Base-by-base conservation (phyloP, 805 yeast genomes). In the Pichia insulana region DNA sequence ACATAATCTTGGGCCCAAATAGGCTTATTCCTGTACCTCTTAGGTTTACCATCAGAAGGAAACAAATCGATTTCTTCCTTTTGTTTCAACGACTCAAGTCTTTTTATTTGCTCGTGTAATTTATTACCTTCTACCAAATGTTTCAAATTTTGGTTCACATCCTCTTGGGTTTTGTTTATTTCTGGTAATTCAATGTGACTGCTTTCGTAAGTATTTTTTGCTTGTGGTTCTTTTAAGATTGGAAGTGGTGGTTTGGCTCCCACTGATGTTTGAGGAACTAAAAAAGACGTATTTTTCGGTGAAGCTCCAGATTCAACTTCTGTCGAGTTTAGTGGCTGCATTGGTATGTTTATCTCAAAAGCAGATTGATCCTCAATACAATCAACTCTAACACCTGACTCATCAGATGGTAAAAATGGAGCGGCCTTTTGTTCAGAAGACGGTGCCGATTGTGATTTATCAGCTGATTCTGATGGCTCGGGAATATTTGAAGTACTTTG, bases 1-100 rank as follows among this genome's bases (percentile, higher is more conserved):
- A 70, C 62, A 79, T 83, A 85, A 52, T 78, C 81, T 48, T 71
- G 80, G 0, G 96, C 95, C 95, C 95, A 88, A 5, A 77, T 68
- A 4, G 96, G 96, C 3, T 83, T 83, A 36, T 63, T 67, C 12
- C 61, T 61, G 58, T 83, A 83, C 50, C 83, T 64, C 42, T 61
- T 72, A 2, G 92, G 89, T 59, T 80, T 79, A 8, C 49, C 49
- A 7, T 42, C 48, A 5, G 26, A 6, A 12, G 39, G 20, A n/a
- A 30, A 46, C 39, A 30, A 32, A n/a, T 39, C 46, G 11, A 41
- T 22, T 7, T 43, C 44, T 16, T 50, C 49, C 35, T 51, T 37
- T 18, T 47, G 64, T 47, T 54, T 67, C 65, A 51, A 52, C 52
- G 40, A 46, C 49, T 62, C 53, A 44, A 61, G 43, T 22, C 50